Conservation (phyloP, 2,329 filamentous ascomycete genomes). For the Rutstroemia sp. region DNA sequence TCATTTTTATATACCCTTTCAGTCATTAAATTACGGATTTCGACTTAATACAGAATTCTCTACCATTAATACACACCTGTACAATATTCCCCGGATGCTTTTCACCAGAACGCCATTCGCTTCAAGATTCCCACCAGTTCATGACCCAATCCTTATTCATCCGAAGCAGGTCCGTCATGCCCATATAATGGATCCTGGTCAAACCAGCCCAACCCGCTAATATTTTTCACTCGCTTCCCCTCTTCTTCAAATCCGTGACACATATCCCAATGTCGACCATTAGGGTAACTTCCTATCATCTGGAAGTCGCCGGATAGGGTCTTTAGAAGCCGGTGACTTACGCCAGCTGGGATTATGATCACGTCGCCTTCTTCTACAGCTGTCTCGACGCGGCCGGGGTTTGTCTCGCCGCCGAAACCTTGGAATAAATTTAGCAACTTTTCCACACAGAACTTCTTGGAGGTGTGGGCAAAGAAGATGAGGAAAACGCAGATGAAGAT, state of each 20-base stretch:
- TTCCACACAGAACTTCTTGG: background rate
- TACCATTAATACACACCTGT: too few relatives aligned
- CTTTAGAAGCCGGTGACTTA: slow-evolving; percentile 54
- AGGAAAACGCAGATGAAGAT: too few relatives aligned
- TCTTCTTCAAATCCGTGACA: slow-evolving; percentile 57
- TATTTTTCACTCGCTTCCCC: slow-evolving; percentile 41
- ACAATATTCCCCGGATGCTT: too few relatives aligned
- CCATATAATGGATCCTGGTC: slow-evolving; percentile 53
- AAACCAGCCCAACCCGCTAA: slow-evolving; percentile 48
- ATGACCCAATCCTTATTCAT: background rate
- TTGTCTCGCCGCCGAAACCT: slow-evolving; percentile 55
- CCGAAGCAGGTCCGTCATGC: slow-evolving; percentile 39
- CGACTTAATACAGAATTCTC: too few relatives aligned
- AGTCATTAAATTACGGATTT: too few relatives aligned
- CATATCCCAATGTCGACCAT: slow-evolving; percentile 56
- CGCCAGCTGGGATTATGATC: slow-evolving; percentile 57
- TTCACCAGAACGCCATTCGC: too few relatives aligned
- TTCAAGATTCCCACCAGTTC: background rate
- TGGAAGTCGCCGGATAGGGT: slow-evolving; percentile 49
- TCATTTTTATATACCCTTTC: too few relatives aligned
- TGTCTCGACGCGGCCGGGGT: slow-evolving; percentile 48
- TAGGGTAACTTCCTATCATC: slow-evolving; percentile 62
- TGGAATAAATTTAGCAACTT: background rate
- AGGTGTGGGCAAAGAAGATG: too few relatives aligned
- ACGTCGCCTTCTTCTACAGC: slow-evolving; percentile 53